These are phyloP conservation scores for Penicillium verrucosum DNA, from an alignment of 2,329 filamentous ascomycete genomes.

Conservation along the genomic window DNA sequence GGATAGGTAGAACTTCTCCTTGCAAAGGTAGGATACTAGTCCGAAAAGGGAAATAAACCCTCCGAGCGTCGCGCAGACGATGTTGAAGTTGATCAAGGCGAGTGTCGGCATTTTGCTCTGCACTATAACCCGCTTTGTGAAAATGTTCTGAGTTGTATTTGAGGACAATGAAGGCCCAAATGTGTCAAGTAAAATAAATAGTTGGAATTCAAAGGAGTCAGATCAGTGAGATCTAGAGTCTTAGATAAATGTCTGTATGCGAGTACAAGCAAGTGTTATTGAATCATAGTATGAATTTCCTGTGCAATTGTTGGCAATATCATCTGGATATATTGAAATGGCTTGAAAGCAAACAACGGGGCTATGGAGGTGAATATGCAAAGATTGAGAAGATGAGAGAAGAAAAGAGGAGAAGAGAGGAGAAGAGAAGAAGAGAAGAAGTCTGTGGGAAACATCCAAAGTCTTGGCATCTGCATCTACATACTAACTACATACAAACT, in stretches of 20 bases:
- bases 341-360: background rate
- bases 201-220: background rate
- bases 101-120: slow-evolving; percentile 56
- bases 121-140: slow-evolving; percentile 1
- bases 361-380: background rate
- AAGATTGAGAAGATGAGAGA: background rate
- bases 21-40: slow-evolving; percentile 81
- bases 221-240: background rate
- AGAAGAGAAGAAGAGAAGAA: background rate
- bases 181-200: background rate
- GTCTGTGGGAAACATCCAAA: background rate
- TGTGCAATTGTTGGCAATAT: slow-evolving; percentile 8
- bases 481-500: too few relatives aligned
- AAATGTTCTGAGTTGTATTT: background rate
- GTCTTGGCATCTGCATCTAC: background rate
- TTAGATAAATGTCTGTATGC: background rate
- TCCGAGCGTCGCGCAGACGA: slow-evolving; percentile 73
- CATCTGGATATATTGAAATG: slow-evolving; percentile 14
- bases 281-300: slow-evolving; percentile 31
- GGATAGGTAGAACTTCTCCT: slow-evolving; percentile 86
- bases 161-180: background rate
- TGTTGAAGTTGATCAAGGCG: slow-evolving; percentile 74
- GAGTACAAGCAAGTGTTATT: slow-evolving; percentile 36
- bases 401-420: too few relatives aligned
- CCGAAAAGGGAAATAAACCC: slow-evolving; percentile 90